phyloP scores from a whole-genome alignment of 768 basidiomycete genomes.

The Hygrocybe punicea region DNA sequence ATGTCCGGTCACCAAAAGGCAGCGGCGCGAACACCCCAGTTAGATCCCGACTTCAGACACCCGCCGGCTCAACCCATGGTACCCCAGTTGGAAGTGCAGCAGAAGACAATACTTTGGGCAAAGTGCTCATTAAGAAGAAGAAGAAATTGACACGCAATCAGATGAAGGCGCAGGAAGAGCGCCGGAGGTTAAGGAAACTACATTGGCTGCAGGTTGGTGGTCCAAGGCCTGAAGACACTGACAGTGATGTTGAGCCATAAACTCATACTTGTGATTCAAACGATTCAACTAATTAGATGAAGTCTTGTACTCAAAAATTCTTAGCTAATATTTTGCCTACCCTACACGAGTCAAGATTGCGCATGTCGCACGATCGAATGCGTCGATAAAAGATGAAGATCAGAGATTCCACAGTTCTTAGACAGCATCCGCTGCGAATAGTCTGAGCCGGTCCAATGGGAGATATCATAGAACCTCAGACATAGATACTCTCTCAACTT shows the following conservation, averaged over 20 bases:
- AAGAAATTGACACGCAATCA: slow-evolving; percentile 92
- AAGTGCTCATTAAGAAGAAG: slow-evolving; percentile 63
- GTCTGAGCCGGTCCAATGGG: too few species aligned
- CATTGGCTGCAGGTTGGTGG: slow-evolving; percentile 83
- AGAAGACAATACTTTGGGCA: slow-evolving; percentile 51
- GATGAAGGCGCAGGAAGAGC: slow-evolving; percentile 83
- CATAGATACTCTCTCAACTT: too few species aligned
- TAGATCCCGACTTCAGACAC: slow-evolving; percentile 66
- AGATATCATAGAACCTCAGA: too few species aligned
- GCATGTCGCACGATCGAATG: too few species aligned
- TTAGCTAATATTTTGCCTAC: too few species aligned
- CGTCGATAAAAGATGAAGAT: too few species aligned
- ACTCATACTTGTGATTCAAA: background rate
- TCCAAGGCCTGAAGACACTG: slow-evolving; percentile 77
- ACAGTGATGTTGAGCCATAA: slow-evolving; percentile 45
- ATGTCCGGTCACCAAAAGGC: slow-evolving; percentile 64
- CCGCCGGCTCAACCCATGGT: slow-evolving; percentile 62
- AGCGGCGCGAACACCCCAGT: slow-evolving; percentile 70
- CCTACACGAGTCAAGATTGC: too few species aligned
- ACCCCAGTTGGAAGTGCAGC: slow-evolving; percentile 81
- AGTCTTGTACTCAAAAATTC: too few species aligned
- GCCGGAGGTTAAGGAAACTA: slow-evolving; percentile 74
- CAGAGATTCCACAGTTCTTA: too few species aligned
- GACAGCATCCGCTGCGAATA: too few species aligned
- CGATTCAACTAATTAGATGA: background rate